phyloP scores from a whole-genome alignment of 2,329 filamentous ascomycete genomes.

The Amesomyces nigricolor region DNA sequence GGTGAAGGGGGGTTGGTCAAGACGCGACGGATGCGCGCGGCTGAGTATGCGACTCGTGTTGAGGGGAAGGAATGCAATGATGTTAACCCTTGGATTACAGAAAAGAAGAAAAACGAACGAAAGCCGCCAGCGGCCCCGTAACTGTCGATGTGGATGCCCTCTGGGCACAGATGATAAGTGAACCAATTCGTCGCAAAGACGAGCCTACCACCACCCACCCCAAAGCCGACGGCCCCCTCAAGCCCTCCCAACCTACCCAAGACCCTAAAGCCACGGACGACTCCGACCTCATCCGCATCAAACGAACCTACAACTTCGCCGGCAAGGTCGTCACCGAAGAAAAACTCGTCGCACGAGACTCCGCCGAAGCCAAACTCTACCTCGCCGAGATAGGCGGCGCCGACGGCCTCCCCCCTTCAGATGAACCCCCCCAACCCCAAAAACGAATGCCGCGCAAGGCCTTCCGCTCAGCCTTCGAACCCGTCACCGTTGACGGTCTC shows the following conservation, averaged over 20 bases:
- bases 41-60: slow-evolving; percentile 44
- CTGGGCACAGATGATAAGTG: slow-evolving; percentile 61
- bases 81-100: slow-evolving; percentile 30
- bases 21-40: slow-evolving; percentile 64
- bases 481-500: slow-evolving; percentile 40
- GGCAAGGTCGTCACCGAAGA: slow-evolving; percentile 67
- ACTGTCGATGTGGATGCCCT: slow-evolving; percentile 67
- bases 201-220: slow-evolving; percentile 8
- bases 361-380: slow-evolving; percentile 60
- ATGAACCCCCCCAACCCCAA: slow-evolving; percentile 27
- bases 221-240: slow-evolving; percentile 20
- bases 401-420: slow-evolving; percentile 21
- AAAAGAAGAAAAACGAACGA: slow-evolving; percentile 52
- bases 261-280: slow-evolving; percentile 16
- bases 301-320: slow-evolving; percentile 69
- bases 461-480: slow-evolving; percentile 60
- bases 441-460: slow-evolving; percentile 48
- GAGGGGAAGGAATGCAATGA: no score
- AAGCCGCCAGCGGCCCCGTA: slow-evolving; percentile 50
- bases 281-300: slow-evolving; percentile 54
- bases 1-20: slow-evolving; percentile 62
- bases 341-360: slow-evolving; percentile 60
- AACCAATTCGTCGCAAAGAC: slow-evolving; percentile 10
- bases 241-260: slow-evolving; percentile 1
- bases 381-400: slow-evolving; percentile 38